A percentile compares a stretch with the other conserved stretches of the same genome.
phyloP scores from a whole-genome alignment of 2,329 filamentous ascomycete genomes.

The Fusarium nygamai region DNA sequence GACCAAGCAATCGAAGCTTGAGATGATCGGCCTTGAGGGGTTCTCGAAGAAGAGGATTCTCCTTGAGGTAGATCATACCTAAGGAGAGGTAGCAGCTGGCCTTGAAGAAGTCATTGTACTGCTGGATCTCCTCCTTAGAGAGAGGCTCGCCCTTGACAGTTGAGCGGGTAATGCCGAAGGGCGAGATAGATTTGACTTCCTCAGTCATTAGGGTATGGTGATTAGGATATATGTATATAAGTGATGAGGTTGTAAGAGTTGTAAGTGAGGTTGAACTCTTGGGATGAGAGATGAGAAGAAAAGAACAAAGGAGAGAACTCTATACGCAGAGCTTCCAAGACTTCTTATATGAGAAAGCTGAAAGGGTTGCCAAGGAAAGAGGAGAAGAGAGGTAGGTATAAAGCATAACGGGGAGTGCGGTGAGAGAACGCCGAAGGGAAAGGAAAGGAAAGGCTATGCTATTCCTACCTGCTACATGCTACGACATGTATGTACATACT shows the following conservation, averaged over 20 bases:
- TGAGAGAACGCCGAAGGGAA: slow-evolving; percentile 16
- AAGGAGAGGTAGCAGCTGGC: slow-evolving; percentile 79
- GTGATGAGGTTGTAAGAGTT: slow-evolving; percentile 25
- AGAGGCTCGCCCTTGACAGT: slow-evolving; percentile 71
- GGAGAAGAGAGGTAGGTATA: slow-evolving; percentile 23
- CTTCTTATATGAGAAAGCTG: slow-evolving; percentile 41
- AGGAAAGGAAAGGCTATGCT: background rate
- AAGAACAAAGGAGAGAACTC: slow-evolving; percentile 12
- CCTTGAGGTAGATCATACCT: slow-evolving; percentile 82
- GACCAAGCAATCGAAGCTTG: slow-evolving; percentile 78
- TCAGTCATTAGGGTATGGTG: slow-evolving; percentile 46
- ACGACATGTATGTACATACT: slow-evolving; percentile 1
- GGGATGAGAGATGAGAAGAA: slow-evolving; percentile 37
- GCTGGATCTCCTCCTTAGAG: slow-evolving; percentile 70
- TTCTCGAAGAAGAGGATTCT: slow-evolving; percentile 77
- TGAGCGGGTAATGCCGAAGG: slow-evolving; percentile 72
- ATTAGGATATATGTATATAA: slow-evolving; percentile 14
- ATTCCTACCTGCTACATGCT: slow-evolving; percentile 5
- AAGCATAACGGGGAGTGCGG: slow-evolving; percentile 33
- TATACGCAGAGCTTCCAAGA: slow-evolving; percentile 13
- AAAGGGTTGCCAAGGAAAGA: slow-evolving; percentile 24
- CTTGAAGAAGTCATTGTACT: slow-evolving; percentile 78
- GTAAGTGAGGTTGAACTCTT: slow-evolving; percentile 34
- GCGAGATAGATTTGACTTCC: slow-evolving; percentile 65
- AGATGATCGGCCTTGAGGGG: slow-evolving; percentile 75